These are phyloP conservation scores for Kalanchoe fedtschenkoi DNA, from an alignment of 164 flowering plant species.

Conservation along the genomic window DNA sequence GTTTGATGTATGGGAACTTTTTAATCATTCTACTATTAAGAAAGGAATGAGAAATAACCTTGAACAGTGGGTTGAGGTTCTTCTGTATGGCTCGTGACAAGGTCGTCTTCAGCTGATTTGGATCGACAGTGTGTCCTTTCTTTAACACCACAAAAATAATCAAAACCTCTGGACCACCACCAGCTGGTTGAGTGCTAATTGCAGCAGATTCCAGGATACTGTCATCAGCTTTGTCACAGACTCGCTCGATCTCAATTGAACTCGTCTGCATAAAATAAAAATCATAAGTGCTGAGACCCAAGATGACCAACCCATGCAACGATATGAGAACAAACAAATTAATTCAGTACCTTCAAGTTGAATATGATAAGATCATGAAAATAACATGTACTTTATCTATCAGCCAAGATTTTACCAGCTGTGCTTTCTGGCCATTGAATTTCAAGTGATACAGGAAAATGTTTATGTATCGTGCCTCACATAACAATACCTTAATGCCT, in stretches of 20 bases:
- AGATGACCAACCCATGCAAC: no score
- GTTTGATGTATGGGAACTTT: neutral
- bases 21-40: neutral
- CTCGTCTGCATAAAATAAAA: constrained; percentile 56
- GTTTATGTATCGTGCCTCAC: neutral
- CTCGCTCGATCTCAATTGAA: constrained; percentile 87
- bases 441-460: neutral
- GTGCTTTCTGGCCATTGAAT: no score
- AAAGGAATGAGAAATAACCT: constrained; percentile 30
- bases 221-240: constrained; percentile 60
- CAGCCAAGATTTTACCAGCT: no score
- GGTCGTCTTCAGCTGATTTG: constrained; percentile 38
- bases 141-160: constrained; percentile 64
- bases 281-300: neutral
- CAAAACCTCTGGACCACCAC: constrained; percentile 81
- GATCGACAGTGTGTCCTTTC: constrained; percentile 25
- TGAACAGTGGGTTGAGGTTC: constrained; percentile 83
- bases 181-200: constrained; percentile 41
- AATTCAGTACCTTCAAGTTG: neutral
- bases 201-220: constrained; percentile 78
- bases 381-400: no score
- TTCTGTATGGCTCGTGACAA: constrained; percentile 72
- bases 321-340: no score
- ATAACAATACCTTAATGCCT: constrained; percentile 69
- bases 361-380: no score